These are phyloP conservation scores for Plectosphaerella cucumerina DNA, from an alignment of 2,329 filamentous ascomycete genomes.

Conservation along the genomic window DNA sequence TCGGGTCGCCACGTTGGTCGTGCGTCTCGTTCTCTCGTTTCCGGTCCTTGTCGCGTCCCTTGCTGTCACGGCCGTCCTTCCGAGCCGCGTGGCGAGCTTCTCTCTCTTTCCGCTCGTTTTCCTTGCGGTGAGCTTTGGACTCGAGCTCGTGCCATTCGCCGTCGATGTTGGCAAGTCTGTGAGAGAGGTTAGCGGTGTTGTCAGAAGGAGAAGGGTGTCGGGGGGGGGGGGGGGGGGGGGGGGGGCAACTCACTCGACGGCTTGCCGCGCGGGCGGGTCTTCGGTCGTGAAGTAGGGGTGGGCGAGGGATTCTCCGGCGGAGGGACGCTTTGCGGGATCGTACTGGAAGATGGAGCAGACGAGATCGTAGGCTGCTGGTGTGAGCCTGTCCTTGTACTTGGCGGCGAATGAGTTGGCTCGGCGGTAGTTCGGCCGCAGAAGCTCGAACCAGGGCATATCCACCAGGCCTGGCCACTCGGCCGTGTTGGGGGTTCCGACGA, in stretches of 20 bases:
- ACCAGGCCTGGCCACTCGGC: slow-evolving; percentile 82
- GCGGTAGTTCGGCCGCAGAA: slow-evolving; percentile 74
- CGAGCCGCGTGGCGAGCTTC: slow-evolving; percentile 39
- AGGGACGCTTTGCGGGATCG: slow-evolving; percentile 79
- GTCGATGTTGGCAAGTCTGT: slow-evolving; percentile 70
- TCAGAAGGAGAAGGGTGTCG: not conserved
- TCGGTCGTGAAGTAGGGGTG: slow-evolving; percentile 87
- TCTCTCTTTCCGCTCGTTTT: slow-evolving; percentile 68
- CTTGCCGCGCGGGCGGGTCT: slow-evolving; percentile 71
- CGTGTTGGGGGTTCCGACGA: slow-evolving; percentile 82
- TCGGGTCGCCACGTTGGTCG: slow-evolving; percentile 26
- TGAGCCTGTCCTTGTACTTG: slow-evolving; percentile 73
- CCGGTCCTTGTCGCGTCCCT: slow-evolving; percentile 26
- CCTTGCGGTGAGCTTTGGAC: slow-evolving; percentile 87
- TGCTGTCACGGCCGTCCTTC: slow-evolving; percentile 29
- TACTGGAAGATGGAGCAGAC: slow-evolving; percentile 83
- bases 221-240: not conserved
- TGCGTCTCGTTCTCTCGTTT: slow-evolving; percentile 31
- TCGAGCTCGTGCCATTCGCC: slow-evolving; percentile 99
- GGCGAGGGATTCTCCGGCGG: slow-evolving; percentile 75
- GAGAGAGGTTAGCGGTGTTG: slow-evolving; percentile 22
- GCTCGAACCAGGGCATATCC: slow-evolving; percentile 97
- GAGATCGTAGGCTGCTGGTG: slow-evolving; percentile 77
- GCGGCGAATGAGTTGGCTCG: slow-evolving; percentile 74
- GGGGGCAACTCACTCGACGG: slow-evolving; percentile 64